phyloP scores from a whole-genome alignment of 176 grass and related monocot genomes.

The Aegilops speltoides region DNA sequence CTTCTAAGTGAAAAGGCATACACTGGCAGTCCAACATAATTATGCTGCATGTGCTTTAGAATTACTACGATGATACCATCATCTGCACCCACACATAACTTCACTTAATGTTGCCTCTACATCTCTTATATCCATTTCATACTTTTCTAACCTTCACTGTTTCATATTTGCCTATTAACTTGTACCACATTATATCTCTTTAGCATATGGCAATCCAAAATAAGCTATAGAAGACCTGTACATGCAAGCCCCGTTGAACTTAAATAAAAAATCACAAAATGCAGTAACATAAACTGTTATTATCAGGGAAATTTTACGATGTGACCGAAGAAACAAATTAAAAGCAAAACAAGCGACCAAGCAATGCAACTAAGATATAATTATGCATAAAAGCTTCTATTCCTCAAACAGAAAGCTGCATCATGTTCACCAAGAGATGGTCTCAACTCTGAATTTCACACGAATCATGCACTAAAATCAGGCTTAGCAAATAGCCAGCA shows the following conservation, averaged over 20 bases:
- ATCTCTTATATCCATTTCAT: neutral
- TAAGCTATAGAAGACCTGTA: neutral
- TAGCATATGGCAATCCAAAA: neutral
- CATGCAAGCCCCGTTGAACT: neutral
- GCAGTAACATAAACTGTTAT: neutral
- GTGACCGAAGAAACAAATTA: neutral
- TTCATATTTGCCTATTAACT: neutral
- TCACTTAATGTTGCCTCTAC: neutral
- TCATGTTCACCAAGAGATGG: neutral
- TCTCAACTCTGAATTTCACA: neutral
- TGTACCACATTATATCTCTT: neutral
- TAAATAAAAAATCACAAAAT: neutral
- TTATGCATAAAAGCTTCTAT: constrained; percentile 2
- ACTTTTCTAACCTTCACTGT: constrained; percentile 16
- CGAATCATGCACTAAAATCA: neutral
- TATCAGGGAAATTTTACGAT: neutral
- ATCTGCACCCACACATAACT: neutral
- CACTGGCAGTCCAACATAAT: constrained; percentile 1
- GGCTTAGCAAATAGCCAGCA: neutral
- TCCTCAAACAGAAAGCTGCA: neutral
- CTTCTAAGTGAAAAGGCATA: constrained; percentile 7
- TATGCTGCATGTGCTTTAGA: neutral
- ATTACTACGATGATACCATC: neutral
- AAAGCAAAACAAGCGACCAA: neutral
- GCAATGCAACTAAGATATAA: neutral